Percentiles rank a stretch among this genome's conserved stretches.
These are phyloP conservation scores for Westerdykella sp. DNA, from an alignment of 2,329 filamentous ascomycete genomes.

Conservation along the genomic window DNA sequence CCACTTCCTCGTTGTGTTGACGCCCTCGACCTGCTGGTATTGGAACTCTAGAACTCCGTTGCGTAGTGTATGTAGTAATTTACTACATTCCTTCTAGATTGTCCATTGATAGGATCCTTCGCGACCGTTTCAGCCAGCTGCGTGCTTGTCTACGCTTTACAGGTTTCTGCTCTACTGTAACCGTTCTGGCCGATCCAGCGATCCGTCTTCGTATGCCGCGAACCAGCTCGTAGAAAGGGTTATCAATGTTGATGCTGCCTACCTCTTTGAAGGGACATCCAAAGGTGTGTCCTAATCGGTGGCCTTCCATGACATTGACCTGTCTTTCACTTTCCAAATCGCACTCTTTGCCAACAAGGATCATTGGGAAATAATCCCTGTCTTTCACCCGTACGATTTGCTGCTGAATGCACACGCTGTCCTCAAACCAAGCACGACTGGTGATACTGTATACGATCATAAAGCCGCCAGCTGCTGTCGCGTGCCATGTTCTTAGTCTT, in stretches of 20 bases:
- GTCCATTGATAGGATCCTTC: too few species aligned
- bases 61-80: background rate
- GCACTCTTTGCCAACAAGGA: slow-evolving; percentile 1
- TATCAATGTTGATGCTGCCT: background rate
- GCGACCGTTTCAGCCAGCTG: too few species aligned
- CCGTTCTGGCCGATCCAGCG: too few species aligned
- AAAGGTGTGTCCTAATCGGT: background rate
- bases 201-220: background rate
- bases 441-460: slow-evolving; percentile 1
- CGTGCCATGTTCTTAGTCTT: too few species aligned
- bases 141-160: too few species aligned
- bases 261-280: background rate
- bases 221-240: background rate
- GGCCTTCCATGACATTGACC: slow-evolving; percentile 1
- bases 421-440: slow-evolving; percentile 1
- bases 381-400: slow-evolving; percentile 2
- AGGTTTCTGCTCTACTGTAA: too few species aligned
- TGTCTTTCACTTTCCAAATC: background rate
- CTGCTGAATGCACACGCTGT: background rate
- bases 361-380: slow-evolving; percentile 3
- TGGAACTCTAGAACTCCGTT: background rate
- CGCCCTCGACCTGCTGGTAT: background rate
- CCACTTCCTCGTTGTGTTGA: too few species aligned
- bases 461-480: background rate
- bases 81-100: background rate